Percentiles rank a stretch among this genome's conserved stretches.
phyloP scores from a whole-genome alignment of 768 basidiomycete species.

The Astraeus odoratus region DNA sequence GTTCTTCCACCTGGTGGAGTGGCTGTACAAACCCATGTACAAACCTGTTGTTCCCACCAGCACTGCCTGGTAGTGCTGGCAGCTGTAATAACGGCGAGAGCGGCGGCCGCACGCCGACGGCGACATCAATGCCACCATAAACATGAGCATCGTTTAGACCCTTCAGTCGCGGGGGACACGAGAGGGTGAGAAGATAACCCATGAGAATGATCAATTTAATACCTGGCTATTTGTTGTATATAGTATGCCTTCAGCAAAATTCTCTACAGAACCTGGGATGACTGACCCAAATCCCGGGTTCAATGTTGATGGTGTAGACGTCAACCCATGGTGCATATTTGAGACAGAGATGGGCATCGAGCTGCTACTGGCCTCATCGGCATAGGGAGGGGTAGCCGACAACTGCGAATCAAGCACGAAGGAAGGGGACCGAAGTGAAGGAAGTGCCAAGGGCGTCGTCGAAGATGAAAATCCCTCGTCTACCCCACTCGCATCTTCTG shows the following conservation, averaged over 20 bases:
- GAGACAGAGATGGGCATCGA: neutral
- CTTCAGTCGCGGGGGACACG: conserved; percentile 19
- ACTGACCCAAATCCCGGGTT: conserved; percentile 5
- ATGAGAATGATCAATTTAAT: conserved; percentile 19
- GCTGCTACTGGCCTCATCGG: conserved; percentile 1
- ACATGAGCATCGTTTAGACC: conserved; percentile 4
- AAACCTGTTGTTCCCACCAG: neutral
- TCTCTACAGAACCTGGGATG: conserved; percentile 7
- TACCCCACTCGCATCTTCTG: conserved; percentile 2
- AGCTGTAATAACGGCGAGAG: neutral
- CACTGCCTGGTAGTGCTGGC: neutral
- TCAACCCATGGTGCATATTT: neutral
- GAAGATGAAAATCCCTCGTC: neutral
- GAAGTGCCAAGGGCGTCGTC: neutral
- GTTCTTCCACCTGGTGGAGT: conserved; percentile 4
- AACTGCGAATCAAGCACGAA: conserved; percentile 22
- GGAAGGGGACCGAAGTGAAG: conserved; percentile 6
- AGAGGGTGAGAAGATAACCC: conserved; percentile 15
- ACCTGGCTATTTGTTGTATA: conserved; percentile 23
- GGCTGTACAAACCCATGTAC: conserved; percentile 7
- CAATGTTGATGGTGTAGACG: neutral
- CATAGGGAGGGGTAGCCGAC: conserved; percentile 13
- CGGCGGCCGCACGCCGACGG: neutral
- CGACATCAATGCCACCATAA: neutral
- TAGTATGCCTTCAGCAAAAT: conserved; percentile 6